Base-by-base conservation (phyloP, 371 early-diverging fungal genomes). In the Lichtheimia hyalospora region DNA sequence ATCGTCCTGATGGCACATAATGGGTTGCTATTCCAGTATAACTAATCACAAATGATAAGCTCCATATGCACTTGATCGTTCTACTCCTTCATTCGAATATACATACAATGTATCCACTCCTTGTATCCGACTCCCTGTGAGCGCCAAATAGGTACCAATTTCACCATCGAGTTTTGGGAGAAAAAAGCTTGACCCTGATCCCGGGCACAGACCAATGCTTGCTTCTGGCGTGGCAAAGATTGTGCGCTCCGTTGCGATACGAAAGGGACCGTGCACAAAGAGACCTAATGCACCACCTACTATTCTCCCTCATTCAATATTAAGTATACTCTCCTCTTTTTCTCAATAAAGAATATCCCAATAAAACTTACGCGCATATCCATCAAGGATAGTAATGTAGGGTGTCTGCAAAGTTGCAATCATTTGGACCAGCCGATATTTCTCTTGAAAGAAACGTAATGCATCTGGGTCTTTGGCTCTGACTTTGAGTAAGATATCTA, bases 261-360 rank as follows among this genome's bases (percentile, higher is more conserved):
- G 80, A 83, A 97, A 97, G 12, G 97, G 94, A 4, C 93, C 95
- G 68, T 97, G 98, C 25, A 93, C 91, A 52, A 95, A 94, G 13
- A 98, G 73, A 14, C 98, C 99, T 16, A 95, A 89, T 15, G 98
- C 97, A 21, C 97, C 99, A 25, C 99, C 99, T 92, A 97, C 92
- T 92, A 64, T 34, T 34, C 34, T 34, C 34, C 34, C 27, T 27
- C 27, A 27, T 27, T 8, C 34, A 34, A 34, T 10, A 34, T 8
- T 34, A 34, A 8, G 10, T 34, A 34, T 34, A 2, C 10, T 2
- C 10, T 34, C 15, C 21, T 46, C 46, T 14, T 16, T 10, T 18
- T 16, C 5, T 5, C 46, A 25, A n/a, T n/a, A n/a, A n/a, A n/a
- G 44, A 18, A 15, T 13, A 4, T 18, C 44, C 15, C 46, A 46